Evolutionary conservation across 2,329 filamentous ascomycete species (phyloP), one percentile per base, ranked within the genome.

Genomic region (Calonectria hawksworthii): DNA sequence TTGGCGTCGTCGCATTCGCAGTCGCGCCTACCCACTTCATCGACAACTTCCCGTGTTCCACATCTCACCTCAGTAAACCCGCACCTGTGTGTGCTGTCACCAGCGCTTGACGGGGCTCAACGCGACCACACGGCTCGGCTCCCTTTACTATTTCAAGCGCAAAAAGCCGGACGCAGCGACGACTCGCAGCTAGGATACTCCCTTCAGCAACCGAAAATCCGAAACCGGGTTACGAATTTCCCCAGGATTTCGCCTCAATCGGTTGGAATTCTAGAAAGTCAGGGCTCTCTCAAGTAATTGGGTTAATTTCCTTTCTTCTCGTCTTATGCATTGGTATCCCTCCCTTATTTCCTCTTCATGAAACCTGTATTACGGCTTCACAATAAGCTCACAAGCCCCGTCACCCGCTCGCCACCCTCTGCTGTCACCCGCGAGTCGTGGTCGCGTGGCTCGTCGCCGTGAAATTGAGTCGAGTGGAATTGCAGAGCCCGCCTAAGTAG

Each of bases 391-490:
- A 13, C 56, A 38, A 36, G 34, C 34, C 50, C 67, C 38, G 50
- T 34, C 30, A 72, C 54, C 51, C 34, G 63, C 51, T 72, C 70
- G 36, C 51, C 51, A 26, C 50, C 6, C 34, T 44, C 36, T 68
- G 23, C 23, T 66, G 54, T 67, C 67, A 71, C 50, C 63, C 67
- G 61, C 59, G 69, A 74, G 72, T 70, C 61, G 64, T 65, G 56
- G 72, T 77, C 76, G 68, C 76, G 76, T 76, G 73, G 74, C 66
- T 67, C 23, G 68, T 70, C 77, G 79, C 79, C 79, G 77, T 77
- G 72, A 76, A 73, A 77, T 80, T 81, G 76, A 78, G 79, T 80
- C 78, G 78, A 80, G 75, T 75, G 68, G 77, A 77, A 78, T 77
- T 80, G 74, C 70, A 73, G 61, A 69, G 54, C 77, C 73, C 59